Base-by-base conservation (phyloP, 1,139 yeast species). In the Scheffersomyces stambukii region DNA sequence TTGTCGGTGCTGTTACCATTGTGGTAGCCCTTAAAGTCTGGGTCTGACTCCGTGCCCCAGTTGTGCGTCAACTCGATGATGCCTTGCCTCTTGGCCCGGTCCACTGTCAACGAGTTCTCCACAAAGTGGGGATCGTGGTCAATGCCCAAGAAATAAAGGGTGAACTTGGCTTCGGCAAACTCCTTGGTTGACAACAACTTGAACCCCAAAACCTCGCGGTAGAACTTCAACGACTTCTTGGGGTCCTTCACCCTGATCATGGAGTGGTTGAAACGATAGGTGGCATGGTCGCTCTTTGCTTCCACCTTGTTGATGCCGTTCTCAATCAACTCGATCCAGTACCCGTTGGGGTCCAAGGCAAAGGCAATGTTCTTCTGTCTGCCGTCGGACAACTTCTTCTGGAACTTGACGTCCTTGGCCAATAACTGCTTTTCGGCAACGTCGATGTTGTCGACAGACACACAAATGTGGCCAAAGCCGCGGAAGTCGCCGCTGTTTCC, bases 181-280 rank as follows among this genome's bases (percentile, higher is more conserved):
- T 70, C 80, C 23, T 60, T 51, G 5, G 70, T 73, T 17, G 77
- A 65, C 24, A 81, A 58, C 31, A 89, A 51, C 44, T 80, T 75
- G 82, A 91, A 74, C 13, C 98, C 98, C 31, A 91, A 67, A 8
- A 76, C 77, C 27, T 81, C 77, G 33, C 69, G 66, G 64, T 91
- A 91, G 54, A 89, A 89, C 19, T 74, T 75, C 32, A 91, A 61
- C 1, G 96, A 80, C 41, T 68, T 73, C 35, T 65, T 61, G 5
- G 94, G 86, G 57, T 91, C 97, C 59, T 81, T 85, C 36, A 91
- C 82, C 49, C 98, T 76, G 42, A 89, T 71, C 98, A 91, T 91
- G 10, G 95, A 65, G 58, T 91, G 98, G 60, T 91, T 91, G 58
- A 91, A 74, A 43, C 72, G 71, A 56, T 77, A 76, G 27, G 71